phyloP scores from a whole-genome alignment of 768 basidiomycete species.

The Cantharellus anzutake region DNA sequence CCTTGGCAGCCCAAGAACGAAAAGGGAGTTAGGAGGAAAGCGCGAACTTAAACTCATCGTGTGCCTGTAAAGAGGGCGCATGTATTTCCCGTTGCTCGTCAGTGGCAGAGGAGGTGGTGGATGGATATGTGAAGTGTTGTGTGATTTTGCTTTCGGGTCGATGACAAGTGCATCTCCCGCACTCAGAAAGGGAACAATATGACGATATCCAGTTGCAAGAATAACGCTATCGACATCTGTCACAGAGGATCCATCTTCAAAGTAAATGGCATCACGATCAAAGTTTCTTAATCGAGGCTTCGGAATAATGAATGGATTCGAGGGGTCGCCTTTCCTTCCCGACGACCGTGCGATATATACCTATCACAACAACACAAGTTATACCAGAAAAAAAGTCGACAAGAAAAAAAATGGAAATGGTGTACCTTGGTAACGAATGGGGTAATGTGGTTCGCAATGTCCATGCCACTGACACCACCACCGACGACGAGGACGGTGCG shows the following conservation, averaged over 20 bases:
- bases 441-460: conserved; percentile 26
- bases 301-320: background rate
- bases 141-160: background rate
- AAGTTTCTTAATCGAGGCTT: conserved; percentile 33
- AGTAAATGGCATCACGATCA: conserved; percentile 24
- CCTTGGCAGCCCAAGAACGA: conserved; percentile 35
- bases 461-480: conserved; percentile 28
- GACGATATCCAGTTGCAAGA: conserved; percentile 37
- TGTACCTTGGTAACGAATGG: conserved; percentile 7
- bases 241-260: conserved; percentile 26
- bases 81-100: conserved; percentile 31
- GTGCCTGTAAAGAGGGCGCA: conserved; percentile 35
- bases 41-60: conserved; percentile 31
- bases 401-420: background rate
- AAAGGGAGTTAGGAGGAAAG: conserved; percentile 31
- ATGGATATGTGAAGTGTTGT: background rate
- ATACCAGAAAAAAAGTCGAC: background rate
- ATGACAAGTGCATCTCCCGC: conserved; percentile 6
- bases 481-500: conserved; percentile 32
- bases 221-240: conserved; percentile 28
- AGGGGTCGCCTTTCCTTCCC: background rate
- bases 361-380: background rate
- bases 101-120: conserved; percentile 12
- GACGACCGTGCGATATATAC: conserved; percentile 6
- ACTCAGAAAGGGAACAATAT: conserved; percentile 30